Percentiles rank a stretch among this genome's conserved stretches.
Conservation (phyloP, 768 basidiomycete species). For the Omphalotus guepiniiformis region DNA sequence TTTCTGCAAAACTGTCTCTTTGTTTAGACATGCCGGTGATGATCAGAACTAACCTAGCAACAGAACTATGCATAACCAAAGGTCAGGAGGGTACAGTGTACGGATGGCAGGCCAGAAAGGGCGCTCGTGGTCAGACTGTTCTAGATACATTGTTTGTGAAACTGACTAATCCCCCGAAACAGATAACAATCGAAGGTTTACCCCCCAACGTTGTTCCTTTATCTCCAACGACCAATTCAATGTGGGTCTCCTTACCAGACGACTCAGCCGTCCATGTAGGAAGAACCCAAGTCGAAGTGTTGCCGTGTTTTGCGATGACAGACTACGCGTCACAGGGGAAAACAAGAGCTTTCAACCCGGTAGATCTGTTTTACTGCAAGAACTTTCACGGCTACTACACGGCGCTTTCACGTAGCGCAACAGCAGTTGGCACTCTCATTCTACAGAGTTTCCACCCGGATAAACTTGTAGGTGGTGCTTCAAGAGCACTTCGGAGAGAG, state of each 20-base stretch:
- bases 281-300: conserved; percentile 13
- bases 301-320: conserved; percentile 7
- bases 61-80: conserved; percentile 30
- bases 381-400: conserved; percentile 11
- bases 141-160: conserved; percentile 28
- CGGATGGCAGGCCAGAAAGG: conserved; percentile 22
- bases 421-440: conserved; percentile 5
- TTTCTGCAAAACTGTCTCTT: conserved; percentile 25
- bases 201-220: conserved; percentile 31
- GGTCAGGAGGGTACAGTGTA: conserved; percentile 28
- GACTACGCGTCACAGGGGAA: conserved; percentile 6
- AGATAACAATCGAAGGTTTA: conserved; percentile 21
- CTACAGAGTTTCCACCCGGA: conserved; percentile 3
- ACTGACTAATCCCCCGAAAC: conserved; percentile 19
- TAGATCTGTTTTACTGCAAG: background rate
- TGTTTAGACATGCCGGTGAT: conserved; percentile 31
- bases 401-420: conserved; percentile 9
- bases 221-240: background rate
- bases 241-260: conserved; percentile 15
- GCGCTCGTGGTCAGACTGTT: conserved; percentile 14
- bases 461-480: conserved; percentile 6
- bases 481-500: conserved; percentile 25
- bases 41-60: conserved; percentile 26
- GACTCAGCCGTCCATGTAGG: conserved; percentile 14
- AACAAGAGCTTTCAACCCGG: background rate